phyloP scores from a whole-genome alignment of 371 early-diverging fungal species.

The Paraphysoderma sedebokerense region DNA sequence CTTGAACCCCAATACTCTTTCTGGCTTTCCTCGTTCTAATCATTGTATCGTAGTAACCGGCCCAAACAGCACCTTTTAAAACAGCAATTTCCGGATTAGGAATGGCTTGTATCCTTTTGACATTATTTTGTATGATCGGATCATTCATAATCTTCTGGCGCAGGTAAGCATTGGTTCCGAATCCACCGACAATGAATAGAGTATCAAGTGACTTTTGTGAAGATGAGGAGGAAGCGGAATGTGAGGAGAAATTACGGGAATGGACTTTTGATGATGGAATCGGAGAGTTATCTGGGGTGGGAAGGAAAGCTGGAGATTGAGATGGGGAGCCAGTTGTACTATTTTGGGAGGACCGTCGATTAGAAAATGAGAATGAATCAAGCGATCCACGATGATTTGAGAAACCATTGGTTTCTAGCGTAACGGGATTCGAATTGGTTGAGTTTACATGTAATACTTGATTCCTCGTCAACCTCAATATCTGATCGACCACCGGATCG shows the following conservation, averaged over 20 bases:
- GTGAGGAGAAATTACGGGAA: too few relatives aligned
- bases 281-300: too few relatives aligned
- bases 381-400: too few relatives aligned
- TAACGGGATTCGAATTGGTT: too few relatives aligned
- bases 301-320: too few relatives aligned
- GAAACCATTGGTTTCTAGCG: too few relatives aligned
- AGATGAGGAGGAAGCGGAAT: too few relatives aligned
- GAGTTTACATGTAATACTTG: too few relatives aligned
- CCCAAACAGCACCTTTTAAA: slow-evolving; percentile 2
- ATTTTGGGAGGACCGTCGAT: too few relatives aligned
- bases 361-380: too few relatives aligned
- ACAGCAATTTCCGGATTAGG: slow-evolving; percentile 1
- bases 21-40: slow-evolving; percentile 1
- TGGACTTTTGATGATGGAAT: too few relatives aligned
- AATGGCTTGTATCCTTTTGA: background rate
- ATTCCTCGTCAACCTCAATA: background rate
- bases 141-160: background rate
- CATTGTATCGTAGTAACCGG: background rate
- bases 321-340: background rate
- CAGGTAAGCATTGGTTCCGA: slow-evolving; percentile 2
- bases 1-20: background rate
- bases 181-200: slow-evolving; percentile 1
- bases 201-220: too few relatives aligned
- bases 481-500: background rate
- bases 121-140: background rate